Base-by-base conservation (phyloP, 305 asterid genomes). In the Solanum hybrid region DNA sequence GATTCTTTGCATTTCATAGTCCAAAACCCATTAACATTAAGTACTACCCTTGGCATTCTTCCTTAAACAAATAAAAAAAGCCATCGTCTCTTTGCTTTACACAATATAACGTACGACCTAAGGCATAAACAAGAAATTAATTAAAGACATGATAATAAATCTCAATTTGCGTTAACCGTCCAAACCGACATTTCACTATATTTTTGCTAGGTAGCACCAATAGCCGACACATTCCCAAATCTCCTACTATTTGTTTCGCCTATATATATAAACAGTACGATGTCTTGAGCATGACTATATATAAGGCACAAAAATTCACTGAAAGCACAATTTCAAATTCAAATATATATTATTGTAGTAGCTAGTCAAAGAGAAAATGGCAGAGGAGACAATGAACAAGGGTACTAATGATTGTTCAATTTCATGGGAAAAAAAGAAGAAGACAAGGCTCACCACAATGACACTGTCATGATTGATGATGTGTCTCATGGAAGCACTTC, bases 391-490 rank as follows among this genome's bases (percentile, higher is more conserved):
- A 36, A 64, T 11, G 34, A 37, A 34, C 84, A 88, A 51, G 87
- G 80, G 80, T 82, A 12, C 57, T 33, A 86, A 36, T 40, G 92
- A 92, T 84, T 95, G 91, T 94, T 96, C 75, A 92, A 82, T 75
- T 93, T 96, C 88, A 24, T 89, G 88, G 93, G 91, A 64, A 95
- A 93, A 93, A 94, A 95, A 33, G 92, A 93, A 57, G 97, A 94
- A 11, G 51, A 40, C 51, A 10, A 10, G 42, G 42, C 12, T 37
- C 42, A 37, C 42, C 42, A 42, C 51, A n/a, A n/a, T n/a, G n/a
- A n/a, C n/a, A n/a, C n/a, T n/a, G n/a, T n/a, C n/a, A n/a, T n/a
- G n/a, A n/a, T n/a, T n/a, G n/a, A n/a, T n/a, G n/a, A n/a, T n/a
- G n/a, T n/a, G n/a, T n/a, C 85, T 22, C 64, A 80, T 91, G 86